These are phyloP conservation scores for Asparagopsis taxiformis DNA, from an alignment of 31 red algal species.

Conservation along the genomic window DNA sequence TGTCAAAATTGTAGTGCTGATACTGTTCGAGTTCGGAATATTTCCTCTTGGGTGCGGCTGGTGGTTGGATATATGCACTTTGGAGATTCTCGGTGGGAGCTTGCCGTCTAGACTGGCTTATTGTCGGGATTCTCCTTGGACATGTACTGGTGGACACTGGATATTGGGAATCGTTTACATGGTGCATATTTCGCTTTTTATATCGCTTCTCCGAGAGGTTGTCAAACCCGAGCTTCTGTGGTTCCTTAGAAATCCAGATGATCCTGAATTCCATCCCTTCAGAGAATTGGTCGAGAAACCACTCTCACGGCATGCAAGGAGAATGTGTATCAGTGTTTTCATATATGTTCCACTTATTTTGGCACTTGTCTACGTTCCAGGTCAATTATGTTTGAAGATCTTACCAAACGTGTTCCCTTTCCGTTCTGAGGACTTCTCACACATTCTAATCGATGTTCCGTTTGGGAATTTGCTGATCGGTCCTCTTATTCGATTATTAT, in stretches of 20 bases:
- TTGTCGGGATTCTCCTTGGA: conserved; percentile 49
- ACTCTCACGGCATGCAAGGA: conserved; percentile 71
- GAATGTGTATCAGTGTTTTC: conserved; percentile 74
- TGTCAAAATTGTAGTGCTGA: conserved; percentile 71
- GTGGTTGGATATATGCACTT: conserved; percentile 80
- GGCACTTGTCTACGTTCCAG: conserved; percentile 71
- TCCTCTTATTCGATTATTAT: conserved; percentile 68
- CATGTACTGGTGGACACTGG: conserved; percentile 74
- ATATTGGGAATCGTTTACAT: conserved; percentile 91
- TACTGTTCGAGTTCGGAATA: conserved; percentile 80
- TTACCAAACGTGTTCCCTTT: conserved; percentile 79
- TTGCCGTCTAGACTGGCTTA: conserved; percentile 46
- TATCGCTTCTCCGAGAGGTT: conserved; percentile 72
- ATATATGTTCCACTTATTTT: conserved; percentile 85
- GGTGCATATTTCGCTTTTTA: conserved; percentile 79
- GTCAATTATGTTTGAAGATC: conserved; percentile 44
- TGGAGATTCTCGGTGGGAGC: conserved; percentile 43
- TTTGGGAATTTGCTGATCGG: conserved; percentile 73
- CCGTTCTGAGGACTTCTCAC: conserved; percentile 61
- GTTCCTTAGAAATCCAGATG: conserved; percentile 94
- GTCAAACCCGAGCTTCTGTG: conserved; percentile 79
- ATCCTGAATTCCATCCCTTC: conserved; percentile 91
- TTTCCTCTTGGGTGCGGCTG: conserved; percentile 89
- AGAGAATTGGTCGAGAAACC: conserved; percentile 92
- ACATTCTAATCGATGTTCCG: conserved; percentile 74